A percentile compares a stretch with the other conserved stretches of the same genome.
Conservation (phyloP, 805 yeast genomes). For the Ogataea nakhonphanomensis region DNA sequence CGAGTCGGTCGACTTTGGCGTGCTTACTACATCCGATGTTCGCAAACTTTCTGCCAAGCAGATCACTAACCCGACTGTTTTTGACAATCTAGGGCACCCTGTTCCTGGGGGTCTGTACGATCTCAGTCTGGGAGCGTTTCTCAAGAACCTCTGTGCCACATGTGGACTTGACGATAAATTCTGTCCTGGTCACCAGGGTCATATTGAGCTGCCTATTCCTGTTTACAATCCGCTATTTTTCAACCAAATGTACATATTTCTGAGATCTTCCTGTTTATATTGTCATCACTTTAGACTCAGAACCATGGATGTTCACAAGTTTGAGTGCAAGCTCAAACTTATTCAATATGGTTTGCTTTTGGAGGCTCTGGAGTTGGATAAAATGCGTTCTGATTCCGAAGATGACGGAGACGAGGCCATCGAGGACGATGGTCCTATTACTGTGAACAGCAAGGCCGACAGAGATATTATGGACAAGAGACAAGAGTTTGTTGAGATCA, state of each 20-base stretch:
- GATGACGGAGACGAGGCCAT: slow-evolving; percentile 42
- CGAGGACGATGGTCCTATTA: slow-evolving; percentile 39
- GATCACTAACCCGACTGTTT: slow-evolving; percentile 91
- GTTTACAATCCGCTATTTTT: slow-evolving; percentile 94
- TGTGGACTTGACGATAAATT: slow-evolving; percentile 93
- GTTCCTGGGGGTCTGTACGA: slow-evolving; percentile 92
- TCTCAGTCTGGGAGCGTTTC: slow-evolving; percentile 90
- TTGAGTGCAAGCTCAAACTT: slow-evolving; percentile 70
- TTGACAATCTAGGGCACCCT: slow-evolving; percentile 95
- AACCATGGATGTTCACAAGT: slow-evolving; percentile 67
- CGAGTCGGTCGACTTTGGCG: slow-evolving; percentile 86
- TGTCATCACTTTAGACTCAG: slow-evolving; percentile 83
- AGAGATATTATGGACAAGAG: slow-evolving; percentile 54
- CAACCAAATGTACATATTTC: slow-evolving; percentile 79
- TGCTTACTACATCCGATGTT: slow-evolving; percentile 77
- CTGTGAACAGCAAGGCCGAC: slow-evolving; percentile 25
- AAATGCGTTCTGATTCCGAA: slow-evolving; percentile 43
- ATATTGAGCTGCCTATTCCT: slow-evolving; percentile 93
- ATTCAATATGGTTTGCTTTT: slow-evolving; percentile 85
- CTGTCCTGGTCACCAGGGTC: slow-evolving; percentile 99
- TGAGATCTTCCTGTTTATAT: slow-evolving; percentile 82
- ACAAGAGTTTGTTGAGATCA: slow-evolving; percentile 63
- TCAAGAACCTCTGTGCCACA: slow-evolving; percentile 84
- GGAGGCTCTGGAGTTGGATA: slow-evolving; percentile 73
- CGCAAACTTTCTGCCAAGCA: slow-evolving; percentile 89